Conservation (phyloP, 352 stramenopile genomes). For the Phytophthora cactorum region DNA sequence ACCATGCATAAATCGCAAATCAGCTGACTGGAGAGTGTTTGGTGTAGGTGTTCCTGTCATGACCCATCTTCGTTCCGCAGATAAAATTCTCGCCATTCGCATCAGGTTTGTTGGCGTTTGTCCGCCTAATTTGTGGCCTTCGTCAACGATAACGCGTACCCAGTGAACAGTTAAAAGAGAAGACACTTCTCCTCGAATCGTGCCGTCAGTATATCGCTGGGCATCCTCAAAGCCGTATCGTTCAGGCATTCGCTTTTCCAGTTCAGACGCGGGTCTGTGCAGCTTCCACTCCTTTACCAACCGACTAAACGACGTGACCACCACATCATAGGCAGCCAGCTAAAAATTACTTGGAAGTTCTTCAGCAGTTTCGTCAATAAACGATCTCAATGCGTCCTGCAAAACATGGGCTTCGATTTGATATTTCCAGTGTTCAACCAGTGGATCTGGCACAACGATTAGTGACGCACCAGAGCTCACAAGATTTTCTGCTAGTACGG, state of each 20-base stretch:
- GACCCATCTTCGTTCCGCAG: conserved; percentile 92
- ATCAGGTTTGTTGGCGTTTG: conserved; percentile 72
- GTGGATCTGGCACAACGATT: conserved; percentile 5
- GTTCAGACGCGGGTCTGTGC: conserved; percentile 56
- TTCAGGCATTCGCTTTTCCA: conserved; percentile 70
- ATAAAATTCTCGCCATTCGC: conserved; percentile 82
- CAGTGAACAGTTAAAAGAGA: conserved; percentile 72
- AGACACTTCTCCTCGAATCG: conserved; percentile 56
- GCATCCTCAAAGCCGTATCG: conserved; percentile 73
- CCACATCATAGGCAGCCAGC: conserved; percentile 70
- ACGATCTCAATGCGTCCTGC: conserved; percentile 44
- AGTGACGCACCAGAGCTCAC: too few species aligned
- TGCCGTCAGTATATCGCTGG: conserved; percentile 65
- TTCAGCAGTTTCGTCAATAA: conserved; percentile 50
- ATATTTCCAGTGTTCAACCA: conserved; percentile 83
- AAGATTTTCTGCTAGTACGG: too few species aligned
- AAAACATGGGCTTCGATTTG: conserved; percentile 70
- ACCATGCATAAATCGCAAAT: conserved; percentile 90
- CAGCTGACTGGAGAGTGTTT: conserved; percentile 84
- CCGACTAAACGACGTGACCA: conserved; percentile 76
- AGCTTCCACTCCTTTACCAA: conserved; percentile 72
- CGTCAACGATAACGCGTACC: conserved; percentile 95
- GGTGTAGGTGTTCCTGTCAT: conserved; percentile 98
- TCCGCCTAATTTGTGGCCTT: conserved; percentile 94
- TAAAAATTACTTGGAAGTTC: conserved; percentile 46